phyloP scores from a whole-genome alignment of 139 green algal species.

The Coccomyxa sp. region DNA sequence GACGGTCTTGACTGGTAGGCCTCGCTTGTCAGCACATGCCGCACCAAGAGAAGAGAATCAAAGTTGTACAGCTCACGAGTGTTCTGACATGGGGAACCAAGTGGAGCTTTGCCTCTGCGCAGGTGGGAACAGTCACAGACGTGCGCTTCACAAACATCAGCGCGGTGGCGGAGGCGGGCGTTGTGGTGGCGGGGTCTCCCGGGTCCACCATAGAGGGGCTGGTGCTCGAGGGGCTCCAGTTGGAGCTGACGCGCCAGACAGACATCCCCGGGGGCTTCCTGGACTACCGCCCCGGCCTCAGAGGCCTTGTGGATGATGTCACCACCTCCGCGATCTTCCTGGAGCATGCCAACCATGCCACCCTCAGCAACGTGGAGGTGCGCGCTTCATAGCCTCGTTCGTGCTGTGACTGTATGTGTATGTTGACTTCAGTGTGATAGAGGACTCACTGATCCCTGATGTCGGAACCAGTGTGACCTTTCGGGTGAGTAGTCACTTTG shows the following conservation, averaged over 20 bases:
- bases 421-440: constrained; percentile 6
- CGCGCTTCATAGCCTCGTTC: neutral
- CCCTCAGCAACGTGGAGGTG: neutral
- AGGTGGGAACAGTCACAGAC: neutral
- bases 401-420: constrained; percentile 8
- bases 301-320: neutral
- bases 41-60: too few species aligned
- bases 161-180: neutral
- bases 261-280: neutral
- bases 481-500: neutral
- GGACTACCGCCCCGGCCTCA: neutral
- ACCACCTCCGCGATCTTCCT: neutral
- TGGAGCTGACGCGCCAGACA: neutral
- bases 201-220: constrained; percentile 1
- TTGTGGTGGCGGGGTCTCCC: neutral
- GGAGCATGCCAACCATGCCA: constrained; percentile 6
- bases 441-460: neutral
- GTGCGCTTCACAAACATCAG: neutral
- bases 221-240: neutral
- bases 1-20: too few species aligned
- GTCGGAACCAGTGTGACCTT: neutral
- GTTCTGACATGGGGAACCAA: too few species aligned
- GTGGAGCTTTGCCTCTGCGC: too few species aligned
- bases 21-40: too few species aligned
- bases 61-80: too few species aligned